phyloP scores from a whole-genome alignment of 768 basidiomycete genomes.

The Boletus bicolor region DNA sequence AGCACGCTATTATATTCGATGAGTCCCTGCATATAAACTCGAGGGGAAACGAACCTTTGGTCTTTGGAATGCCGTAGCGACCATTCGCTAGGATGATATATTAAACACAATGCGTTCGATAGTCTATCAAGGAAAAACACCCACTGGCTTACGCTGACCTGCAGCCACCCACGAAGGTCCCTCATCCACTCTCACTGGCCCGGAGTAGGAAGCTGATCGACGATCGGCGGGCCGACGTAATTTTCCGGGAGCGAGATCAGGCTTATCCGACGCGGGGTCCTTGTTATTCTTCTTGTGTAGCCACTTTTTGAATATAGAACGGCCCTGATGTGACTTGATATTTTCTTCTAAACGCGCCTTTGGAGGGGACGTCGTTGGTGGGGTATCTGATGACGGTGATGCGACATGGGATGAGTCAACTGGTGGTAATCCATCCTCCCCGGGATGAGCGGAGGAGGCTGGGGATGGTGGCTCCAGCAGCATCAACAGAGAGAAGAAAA shows the following conservation, averaged over 20 bases:
- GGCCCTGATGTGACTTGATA: too few relatives aligned
- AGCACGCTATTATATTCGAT: neutral
- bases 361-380: too few relatives aligned
- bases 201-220: too few relatives aligned
- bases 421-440: neutral
- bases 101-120: too few relatives aligned
- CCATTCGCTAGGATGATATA: neutral
- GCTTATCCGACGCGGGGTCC: too few relatives aligned
- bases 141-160: neutral
- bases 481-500: neutral
- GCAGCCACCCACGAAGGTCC: too few relatives aligned
- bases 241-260: too few relatives aligned
- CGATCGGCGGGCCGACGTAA: too few relatives aligned
- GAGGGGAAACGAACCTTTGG: neutral
- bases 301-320: too few relatives aligned
- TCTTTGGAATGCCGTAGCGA: rapidly evolving
- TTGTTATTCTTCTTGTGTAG: too few relatives aligned
- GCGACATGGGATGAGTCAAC: neutral
- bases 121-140: neutral
- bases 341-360: too few relatives aligned
- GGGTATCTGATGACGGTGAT: neutral
- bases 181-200: too few relatives aligned
- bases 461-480: neutral
- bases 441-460: neutral
- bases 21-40: neutral